Base-by-base conservation (phyloP, 1,284 basidiomycete species). In the Fistulina hepatica region DNA sequence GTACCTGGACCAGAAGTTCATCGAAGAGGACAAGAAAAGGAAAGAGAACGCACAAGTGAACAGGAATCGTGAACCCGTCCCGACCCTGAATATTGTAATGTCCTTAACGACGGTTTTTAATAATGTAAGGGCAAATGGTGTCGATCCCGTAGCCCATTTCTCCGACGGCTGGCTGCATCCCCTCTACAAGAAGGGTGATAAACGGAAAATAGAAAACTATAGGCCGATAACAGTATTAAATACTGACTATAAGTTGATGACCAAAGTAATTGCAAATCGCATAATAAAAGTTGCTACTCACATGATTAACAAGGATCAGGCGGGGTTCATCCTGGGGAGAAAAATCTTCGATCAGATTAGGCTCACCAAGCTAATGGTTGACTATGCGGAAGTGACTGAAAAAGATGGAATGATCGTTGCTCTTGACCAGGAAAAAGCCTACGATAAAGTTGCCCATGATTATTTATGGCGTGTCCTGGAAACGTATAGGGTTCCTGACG, bases 151-250 rank as follows among this genome's bases (percentile, higher is more conserved):
- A 3, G 46, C 48, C 0, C 17, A 37, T 3, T 58, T 60, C 35
- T 36, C 52, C 0, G 39, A 48, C 2, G 59, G 60, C 2, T 57
- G 57, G 53, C 53, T 63, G 41, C 54, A 51, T 44, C 59, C 53
- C 0, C 35, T 61, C 2, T 59, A 54, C 39, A 63, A 63, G 38
- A 58, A 63, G 43, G 52, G 52, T 9, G 51, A 56, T 8, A 24
- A 28, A 6, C 37, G 33, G 1, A 41, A 50, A 2, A 51, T 58
- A 0, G 44, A 40, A 0, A 60, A 59, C 44, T 60, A 61, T 41
- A 36, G 54, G 0, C 59, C 58, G 2, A 58, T 61, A 8, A 47
- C 45, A 3, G 36, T 47, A 0, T 34, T 47, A 6, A 47, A 47
- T 37, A 23, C 41, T 4, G 47, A 49, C 33, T 49, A 49, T 25